These are phyloP conservation scores for Colletotrichum musae DNA, from an alignment of 2,329 filamentous ascomycete genomes.

Conservation along the genomic window DNA sequence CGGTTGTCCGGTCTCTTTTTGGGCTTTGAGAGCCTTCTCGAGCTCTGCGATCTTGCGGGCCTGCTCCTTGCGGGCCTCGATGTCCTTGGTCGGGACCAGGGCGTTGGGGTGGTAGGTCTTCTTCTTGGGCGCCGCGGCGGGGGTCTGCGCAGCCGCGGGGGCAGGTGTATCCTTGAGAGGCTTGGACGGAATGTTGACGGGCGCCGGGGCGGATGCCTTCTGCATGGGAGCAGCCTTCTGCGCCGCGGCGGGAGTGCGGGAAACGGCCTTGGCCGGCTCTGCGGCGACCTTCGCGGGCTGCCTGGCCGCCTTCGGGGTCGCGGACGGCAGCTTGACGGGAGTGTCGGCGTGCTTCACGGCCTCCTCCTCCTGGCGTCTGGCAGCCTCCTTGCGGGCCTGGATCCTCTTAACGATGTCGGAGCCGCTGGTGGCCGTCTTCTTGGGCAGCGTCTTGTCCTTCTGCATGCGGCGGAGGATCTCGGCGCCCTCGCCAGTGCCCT, in stretches of 20 bases:
- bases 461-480: conserved; percentile 18
- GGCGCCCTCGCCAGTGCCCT: background rate
- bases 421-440: conserved; percentile 8
- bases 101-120: conserved; percentile 35
- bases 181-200: background rate
- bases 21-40: background rate
- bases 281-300: background rate
- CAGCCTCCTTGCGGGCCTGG: conserved; percentile 20
- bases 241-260: conserved; percentile 3
- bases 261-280: background rate
- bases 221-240: conserved; percentile 10
- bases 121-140: conserved; percentile 20
- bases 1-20: background rate
- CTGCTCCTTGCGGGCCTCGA: conserved; percentile 25
- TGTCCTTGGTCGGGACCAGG: conserved; percentile 17
- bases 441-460: background rate
- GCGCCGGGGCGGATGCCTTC: background rate
- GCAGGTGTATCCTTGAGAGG: background rate
- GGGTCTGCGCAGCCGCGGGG: background rate
- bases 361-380: background rate
- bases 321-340: background rate
- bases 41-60: background rate
- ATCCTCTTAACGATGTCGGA: conserved; percentile 32
- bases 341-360: background rate
- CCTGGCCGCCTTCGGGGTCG: background rate